Base-by-base conservation (phyloP, 495 filamentous ascomycete species). In the Lophium mytilinum region DNA sequence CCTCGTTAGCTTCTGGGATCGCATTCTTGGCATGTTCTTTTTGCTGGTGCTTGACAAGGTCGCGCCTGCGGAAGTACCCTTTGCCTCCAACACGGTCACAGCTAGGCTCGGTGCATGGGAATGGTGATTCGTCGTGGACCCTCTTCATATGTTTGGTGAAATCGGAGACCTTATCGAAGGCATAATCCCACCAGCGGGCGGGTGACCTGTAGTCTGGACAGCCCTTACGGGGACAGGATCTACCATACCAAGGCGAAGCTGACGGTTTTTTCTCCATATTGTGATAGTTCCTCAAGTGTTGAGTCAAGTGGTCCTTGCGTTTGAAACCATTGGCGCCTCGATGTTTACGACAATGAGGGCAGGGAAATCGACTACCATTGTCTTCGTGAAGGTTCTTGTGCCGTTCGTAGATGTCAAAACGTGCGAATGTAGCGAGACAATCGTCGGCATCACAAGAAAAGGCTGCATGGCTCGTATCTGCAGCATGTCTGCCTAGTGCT, bases 281-380 rank as follows among this genome's bases (percentile, higher is more conserved):
- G 52, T 75, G 73, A 41, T 71, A 75, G 4, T 63, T 64, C 0
- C 49, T 49, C 37, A 75, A 56, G 57, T 74, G 73, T 35, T 74
- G 69, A 11, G 57, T 50, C 5, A 73, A 60, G 50, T 75, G 68
- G 56, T 75, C 71, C 18, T 55, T 64, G 18, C 72, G 68, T 18
- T 60, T 65, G 52, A 75, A 74, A 14, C 63, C 68, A 14, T 72
- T 53, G n/a, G 53, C 63, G 24, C 68, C 72, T 35, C 66, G 66
- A 55, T 72, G 57, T 43, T 51, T 68, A 40, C 58, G 69, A 53
- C 72, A 74, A 34, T 64, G 59, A 0, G 41, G 45, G 42, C 72
- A 75, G 8, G 66, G 62, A 50, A 60, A 68, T 0, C 48, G 42
- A 35, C 17, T 41, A 6, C 11, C 42, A 3, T 52, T 49, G 19